Percentiles rank a stretch among this genome's conserved stretches.
Evolutionary conservation across 768 basidiomycete genomes (phyloP).

Genomic region (Suillus weaverae): DNA sequence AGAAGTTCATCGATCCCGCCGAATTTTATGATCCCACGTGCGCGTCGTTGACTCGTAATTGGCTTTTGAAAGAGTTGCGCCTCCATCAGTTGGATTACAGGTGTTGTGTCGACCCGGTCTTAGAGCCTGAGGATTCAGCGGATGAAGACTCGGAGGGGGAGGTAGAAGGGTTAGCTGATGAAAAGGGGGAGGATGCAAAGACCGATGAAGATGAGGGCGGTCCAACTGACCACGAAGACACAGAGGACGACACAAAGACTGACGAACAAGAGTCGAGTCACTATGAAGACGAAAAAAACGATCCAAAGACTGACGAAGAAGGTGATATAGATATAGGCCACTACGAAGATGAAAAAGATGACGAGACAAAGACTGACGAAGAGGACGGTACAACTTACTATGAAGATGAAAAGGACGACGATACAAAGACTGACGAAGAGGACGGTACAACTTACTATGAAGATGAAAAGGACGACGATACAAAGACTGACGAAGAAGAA

Average conservation of each 20-base stretch:
- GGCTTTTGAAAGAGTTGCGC: neutral
- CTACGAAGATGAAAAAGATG: too few relatives aligned
- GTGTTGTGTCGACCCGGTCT: neutral
- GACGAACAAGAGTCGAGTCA: neutral
- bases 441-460: neutral
- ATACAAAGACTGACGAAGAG: neutral
- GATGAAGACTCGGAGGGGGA: neutral
- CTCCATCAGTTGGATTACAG: neutral
- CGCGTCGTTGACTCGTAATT: constrained; percentile 1
- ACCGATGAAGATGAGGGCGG: neutral
- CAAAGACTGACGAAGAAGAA: neutral
- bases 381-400: neutral
- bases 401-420: neutral
- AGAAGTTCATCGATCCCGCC: neutral
- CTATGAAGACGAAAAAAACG: neutral
- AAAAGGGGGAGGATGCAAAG: neutral
- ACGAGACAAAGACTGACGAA: too few relatives aligned
- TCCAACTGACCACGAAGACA: neutral
- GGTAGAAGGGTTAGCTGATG: neutral
- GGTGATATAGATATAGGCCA: neutral
- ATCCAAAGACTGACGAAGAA: neutral
- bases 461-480: neutral
- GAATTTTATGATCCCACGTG: neutral
- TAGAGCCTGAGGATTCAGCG: neutral
- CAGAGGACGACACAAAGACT: neutral